Evolutionary conservation across 768 basidiomycete species (phyloP), one percentile per base, ranked within the genome.

Genomic region (Thelephora ganbajun): DNA sequence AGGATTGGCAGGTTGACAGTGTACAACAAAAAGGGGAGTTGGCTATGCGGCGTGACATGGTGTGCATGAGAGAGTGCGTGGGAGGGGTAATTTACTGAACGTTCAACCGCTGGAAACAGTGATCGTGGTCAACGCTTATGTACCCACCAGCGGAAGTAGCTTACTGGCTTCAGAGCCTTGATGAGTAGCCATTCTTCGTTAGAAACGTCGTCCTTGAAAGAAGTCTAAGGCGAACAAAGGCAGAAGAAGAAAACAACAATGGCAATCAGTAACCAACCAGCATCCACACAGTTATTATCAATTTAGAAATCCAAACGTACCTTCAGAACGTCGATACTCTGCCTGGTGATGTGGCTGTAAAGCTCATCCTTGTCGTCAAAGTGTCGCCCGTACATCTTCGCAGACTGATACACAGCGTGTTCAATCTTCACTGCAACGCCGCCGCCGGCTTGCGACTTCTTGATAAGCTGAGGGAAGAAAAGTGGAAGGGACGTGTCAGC

Each of bases 401-500:
- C 80, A 20, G 86, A 84, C 66, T 97, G 86, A 63, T 98, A 92
- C 11, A 93, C 83, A 3, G 92, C 93, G 62, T 94, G 87, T 63
- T 98, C 96, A 51, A 98, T 97, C 74, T 98, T 99, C 56, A 98
- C 87, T 0, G 96, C 94, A 12, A 97, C 93, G 59, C 96, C 94
- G 43, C 76, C 93, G 57, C 91, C 94, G n/a, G 88, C 80, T 63
- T 97, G 91, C 2, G 80, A 71, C 65, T 89, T 93, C 70, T 96
- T 98, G 56, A 98, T 76, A 22, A 89, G 70, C 87, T 90, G 56
- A 16, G 47, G 23, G 41, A 19, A 2, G n/a, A 11, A 20, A 16
- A n/a, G n/a, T n/a, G n/a, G 26, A 9, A 30, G 26, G 9, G 26
- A 51, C 42, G 26, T 43, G 23, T 43, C 55, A 26, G 18, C 41